Conservation (phyloP, 2,329 filamentous ascomycete species). For the Penicillium sp. region DNA sequence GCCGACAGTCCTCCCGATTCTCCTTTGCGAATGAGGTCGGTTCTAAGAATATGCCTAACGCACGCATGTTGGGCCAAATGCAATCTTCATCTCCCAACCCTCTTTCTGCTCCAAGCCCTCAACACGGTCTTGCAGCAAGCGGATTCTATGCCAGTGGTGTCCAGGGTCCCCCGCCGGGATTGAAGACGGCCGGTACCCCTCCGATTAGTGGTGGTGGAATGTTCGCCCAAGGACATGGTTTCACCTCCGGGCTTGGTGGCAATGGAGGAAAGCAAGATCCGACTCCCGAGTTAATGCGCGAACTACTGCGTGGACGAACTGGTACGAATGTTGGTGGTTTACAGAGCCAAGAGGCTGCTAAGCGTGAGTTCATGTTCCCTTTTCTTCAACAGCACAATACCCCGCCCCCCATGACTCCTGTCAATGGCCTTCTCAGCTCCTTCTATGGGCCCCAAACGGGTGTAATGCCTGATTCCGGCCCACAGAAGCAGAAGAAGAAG, state of each 20-base stretch:
- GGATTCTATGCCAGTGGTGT: slow-evolving; percentile 83
- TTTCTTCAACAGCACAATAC: slow-evolving; percentile 86
- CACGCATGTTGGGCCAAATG: slow-evolving; percentile 55
- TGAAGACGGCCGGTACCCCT: slow-evolving; percentile 93
- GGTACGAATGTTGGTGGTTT: slow-evolving; percentile 59
- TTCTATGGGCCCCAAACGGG: slow-evolving; percentile 85
- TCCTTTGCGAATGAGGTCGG: slow-evolving; percentile 70
- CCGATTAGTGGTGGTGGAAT: slow-evolving; percentile 76
- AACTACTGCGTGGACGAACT: slow-evolving; percentile 71
- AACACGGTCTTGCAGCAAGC: slow-evolving; percentile 51
- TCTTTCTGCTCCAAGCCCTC: slow-evolving; percentile 39
- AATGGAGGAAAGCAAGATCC: slow-evolving; percentile 68
- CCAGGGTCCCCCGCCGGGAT: slow-evolving; percentile 87
- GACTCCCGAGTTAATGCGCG: slow-evolving; percentile 74
- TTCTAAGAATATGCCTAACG: slow-evolving; percentile 56
- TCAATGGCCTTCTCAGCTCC: slow-evolving; percentile 85
- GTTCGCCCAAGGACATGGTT: slow-evolving; percentile 86
- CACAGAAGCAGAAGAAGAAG: slow-evolving; percentile 99
- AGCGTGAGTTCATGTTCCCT: slow-evolving; percentile 98
- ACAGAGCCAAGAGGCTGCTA: slow-evolving; percentile 79
- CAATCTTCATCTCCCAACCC: slow-evolving; percentile 41
- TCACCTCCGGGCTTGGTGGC: slow-evolving; percentile 68
- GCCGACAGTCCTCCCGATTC: slow-evolving; percentile 80
- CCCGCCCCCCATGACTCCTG: slow-evolving; percentile 85
- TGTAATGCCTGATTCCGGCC: slow-evolving; percentile 83